Base-by-base conservation (phyloP, 2,329 filamentous ascomycete genomes). In the Nothopassalora personata region DNA sequence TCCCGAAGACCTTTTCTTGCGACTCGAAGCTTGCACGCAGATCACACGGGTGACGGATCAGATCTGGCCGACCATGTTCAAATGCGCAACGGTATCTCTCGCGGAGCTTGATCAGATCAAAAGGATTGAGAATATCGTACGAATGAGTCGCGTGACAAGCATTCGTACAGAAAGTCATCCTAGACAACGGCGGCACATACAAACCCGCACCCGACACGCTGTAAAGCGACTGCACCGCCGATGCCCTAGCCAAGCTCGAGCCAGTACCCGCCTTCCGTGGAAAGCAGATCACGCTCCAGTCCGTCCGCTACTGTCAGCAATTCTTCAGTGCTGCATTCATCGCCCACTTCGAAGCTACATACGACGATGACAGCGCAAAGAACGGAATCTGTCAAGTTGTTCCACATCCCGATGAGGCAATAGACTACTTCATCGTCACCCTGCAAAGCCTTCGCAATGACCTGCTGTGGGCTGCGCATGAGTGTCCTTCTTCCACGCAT, bases 271-370 rank as follows among this genome's bases (percentile, higher is more conserved):
- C 64, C 4, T 66, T 66, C 58, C 28, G 36, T 5, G 53, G 58
- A 18, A 54, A 55, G 2, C 39, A 49, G 2, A 65, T 66, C 28
- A 60, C 55, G 1, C 60, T 66, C 0, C 64, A 65, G 15, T 58
- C 64, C 1, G 61, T 66, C 1, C 61, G 64, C 2, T 58, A 53
- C 47, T 66, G 64, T 34, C 64, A 65, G 53, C 63, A 64, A 45
- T 60, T 62, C 5, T 64, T 66, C 60, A 64, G 61, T 18, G 63
- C 63, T 3, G 64, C 63, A 5, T 57, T 66, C 30, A 65, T 66
- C 50, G 63, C 59, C 6, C 63, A 66, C 31, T 53, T 65, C 6
- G 64, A 64, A 48, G 47, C 54, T 13, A 45, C 60, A 1, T 64
- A 65, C 53, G n/a, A 10, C 1, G 34, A 60, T 23, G 57, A 61